Percentiles rank a stretch among this genome's conserved stretches.
phyloP scores from a whole-genome alignment of 139 green algal genomes.

The Choricystis sp. region DNA sequence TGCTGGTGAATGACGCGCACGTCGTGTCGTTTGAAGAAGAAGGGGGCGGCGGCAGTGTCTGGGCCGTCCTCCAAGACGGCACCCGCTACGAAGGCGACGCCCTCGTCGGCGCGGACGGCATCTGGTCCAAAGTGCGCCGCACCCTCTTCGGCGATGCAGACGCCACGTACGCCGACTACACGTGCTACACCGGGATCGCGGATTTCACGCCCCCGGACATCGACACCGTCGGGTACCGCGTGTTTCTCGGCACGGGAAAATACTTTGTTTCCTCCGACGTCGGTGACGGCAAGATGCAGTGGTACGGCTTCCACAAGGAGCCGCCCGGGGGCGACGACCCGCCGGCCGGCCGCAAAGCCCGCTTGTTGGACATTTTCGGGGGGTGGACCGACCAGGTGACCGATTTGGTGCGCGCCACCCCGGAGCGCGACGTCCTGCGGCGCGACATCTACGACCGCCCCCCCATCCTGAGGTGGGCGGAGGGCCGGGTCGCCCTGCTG shows the following conservation, averaged over 20 bases:
- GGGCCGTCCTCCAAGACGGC: constrained; percentile 50
- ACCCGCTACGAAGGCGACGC: constrained; percentile 52
- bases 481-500: constrained; percentile 73
- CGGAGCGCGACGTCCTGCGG: constrained; percentile 79
- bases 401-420: constrained; percentile 44
- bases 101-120: constrained; percentile 89
- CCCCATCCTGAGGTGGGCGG: constrained; percentile 41
- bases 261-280: constrained; percentile 98
- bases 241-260: constrained; percentile 88
- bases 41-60: constrained; percentile 3
- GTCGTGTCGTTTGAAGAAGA: constrained; percentile 35
- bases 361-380: constrained; percentile 79
- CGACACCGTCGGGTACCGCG: constrained; percentile 66
- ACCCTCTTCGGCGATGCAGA: constrained; percentile 44
- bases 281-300: constrained; percentile 93
- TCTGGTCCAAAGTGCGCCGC: constrained; percentile 65
- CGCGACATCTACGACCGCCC: constrained; percentile 86
- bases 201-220: constrained; percentile 84
- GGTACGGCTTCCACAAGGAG: constrained; percentile 95
- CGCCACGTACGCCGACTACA: constrained; percentile 71
- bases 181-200: constrained; percentile 83
- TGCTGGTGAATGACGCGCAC: constrained; percentile 46
- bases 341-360: constrained; percentile 41
- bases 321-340: constrained; percentile 39
- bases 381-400: constrained; percentile 57